A percentile compares a stretch with the other conserved stretches of the same genome.
These are phyloP conservation scores for Umbelopsis isabellina DNA, from an alignment of 192 early-diverging fungal species.

Conservation along the genomic window DNA sequence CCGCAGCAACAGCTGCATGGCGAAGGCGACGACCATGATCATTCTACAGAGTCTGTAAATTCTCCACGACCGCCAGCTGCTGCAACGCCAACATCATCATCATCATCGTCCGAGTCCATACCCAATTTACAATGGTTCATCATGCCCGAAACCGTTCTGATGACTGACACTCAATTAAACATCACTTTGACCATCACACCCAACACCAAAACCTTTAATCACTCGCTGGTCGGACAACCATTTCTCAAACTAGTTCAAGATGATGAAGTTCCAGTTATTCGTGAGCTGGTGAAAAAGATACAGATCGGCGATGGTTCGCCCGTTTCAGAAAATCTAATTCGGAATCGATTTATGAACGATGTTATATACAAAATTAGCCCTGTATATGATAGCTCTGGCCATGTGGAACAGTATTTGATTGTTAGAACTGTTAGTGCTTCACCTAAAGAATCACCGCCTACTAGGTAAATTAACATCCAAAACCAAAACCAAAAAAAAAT, in stretches of 20 bases:
- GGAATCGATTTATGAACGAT: neutral
- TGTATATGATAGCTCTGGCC: constrained; percentile 6
- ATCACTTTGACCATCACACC: constrained; percentile 18
- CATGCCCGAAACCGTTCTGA: constrained; percentile 19
- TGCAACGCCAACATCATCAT: neutral
- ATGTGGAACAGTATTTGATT: constrained; percentile 16
- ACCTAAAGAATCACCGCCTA: neutral
- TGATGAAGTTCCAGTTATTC: constrained; percentile 3
- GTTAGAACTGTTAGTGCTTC: neutral
- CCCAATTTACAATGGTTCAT: constrained; percentile 22
- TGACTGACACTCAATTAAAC: constrained; percentile 7
- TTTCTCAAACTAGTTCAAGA: constrained; percentile 14
- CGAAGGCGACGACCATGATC: too few relatives aligned
- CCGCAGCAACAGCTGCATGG: too few relatives aligned
- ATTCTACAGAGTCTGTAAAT: too few relatives aligned
- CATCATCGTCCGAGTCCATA: constrained; percentile 4
- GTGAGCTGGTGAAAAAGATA: constrained; percentile 11
- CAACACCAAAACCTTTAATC: constrained; percentile 24
- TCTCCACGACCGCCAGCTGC: neutral
- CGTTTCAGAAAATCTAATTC: neutral
- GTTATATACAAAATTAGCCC: neutral
- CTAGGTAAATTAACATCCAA: neutral
- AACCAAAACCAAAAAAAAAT: too few relatives aligned
- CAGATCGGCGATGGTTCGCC: constrained; percentile 8
- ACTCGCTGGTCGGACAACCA: neutral